Conservation (phyloP, 129 eudicot species). For the Mikania micrantha region DNA sequence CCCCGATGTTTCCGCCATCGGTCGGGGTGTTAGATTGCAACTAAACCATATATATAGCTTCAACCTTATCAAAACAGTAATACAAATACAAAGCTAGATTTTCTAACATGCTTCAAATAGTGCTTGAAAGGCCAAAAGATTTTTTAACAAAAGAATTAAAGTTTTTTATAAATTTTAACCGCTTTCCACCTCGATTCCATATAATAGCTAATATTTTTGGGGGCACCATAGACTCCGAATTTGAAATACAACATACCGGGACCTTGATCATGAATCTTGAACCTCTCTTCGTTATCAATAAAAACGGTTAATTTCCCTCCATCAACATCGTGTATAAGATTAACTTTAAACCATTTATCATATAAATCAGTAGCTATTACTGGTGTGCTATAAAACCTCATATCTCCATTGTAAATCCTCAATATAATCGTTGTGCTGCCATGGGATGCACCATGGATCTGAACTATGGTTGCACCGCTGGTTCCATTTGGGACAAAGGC, state of each 20-base stretch:
- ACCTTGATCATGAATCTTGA: constrained; percentile 23
- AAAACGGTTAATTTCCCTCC: constrained; percentile 30
- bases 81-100: neutral
- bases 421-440: constrained; percentile 27
- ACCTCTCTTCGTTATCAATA: constrained; percentile 17
- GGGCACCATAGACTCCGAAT: constrained; percentile 43
- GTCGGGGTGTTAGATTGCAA: too few species aligned
- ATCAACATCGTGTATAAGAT: constrained; percentile 35
- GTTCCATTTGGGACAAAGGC: constrained; percentile 47
- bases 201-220: constrained; percentile 27
- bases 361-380: constrained; percentile 22
- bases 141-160: neutral
- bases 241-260: constrained; percentile 33
- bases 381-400: constrained; percentile 28
- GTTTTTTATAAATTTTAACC: constrained; percentile 30
- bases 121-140: neutral
- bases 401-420: constrained; percentile 37
- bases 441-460: constrained; percentile 41
- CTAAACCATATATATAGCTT: neutral
- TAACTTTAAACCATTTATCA: constrained; percentile 41
- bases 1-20: too few species aligned
- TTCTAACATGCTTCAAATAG: neutral
- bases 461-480: constrained; percentile 33
- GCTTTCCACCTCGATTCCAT: constrained; percentile 48
- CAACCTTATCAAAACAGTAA: neutral